Evolutionary conservation across 805 yeast species (phyloP), one percentile per base, ranked within the genome.

Genomic region (Cyberlindnera euphorbiae): DNA sequence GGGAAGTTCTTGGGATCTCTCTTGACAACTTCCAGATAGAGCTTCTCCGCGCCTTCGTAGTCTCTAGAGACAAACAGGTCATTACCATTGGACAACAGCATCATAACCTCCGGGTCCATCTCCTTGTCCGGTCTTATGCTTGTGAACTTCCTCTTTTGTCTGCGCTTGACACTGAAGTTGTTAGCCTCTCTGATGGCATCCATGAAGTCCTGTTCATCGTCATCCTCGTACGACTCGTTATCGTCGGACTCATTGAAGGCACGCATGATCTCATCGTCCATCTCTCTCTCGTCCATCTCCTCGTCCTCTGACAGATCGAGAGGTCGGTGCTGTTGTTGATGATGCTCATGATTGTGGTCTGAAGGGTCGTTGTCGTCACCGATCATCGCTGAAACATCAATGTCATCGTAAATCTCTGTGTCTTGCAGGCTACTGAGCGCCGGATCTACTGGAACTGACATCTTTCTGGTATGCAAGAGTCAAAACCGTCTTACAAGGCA

Each of bases 1-100:
- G 83, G 77, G 56, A 76, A 81, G 55, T 84, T 82, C 46, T 75
- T 74, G 11, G 85, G 80, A 53, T 88, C 96, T 36, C 78, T 67
- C 48, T 79, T 77, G 41, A 90, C 79, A 10, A 87, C 94, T 42
- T 76, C 85, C 46, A 67, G 63, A 58, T 72, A 89, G 33, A 71
- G 54, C 33, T 71, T 61, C 46, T 75, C 71, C 0, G 94, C 90
- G 1, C 62, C 67, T 21, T 69, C 73, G 14, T 73, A 67, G 49
- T 82, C 81, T 32, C 71, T 70, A 21, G 71, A 55, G 2, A 83
- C 95, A 65, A 80, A 88, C 0, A 87, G 84, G 47, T 80, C 88
- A 50, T 86, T 83, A 1, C 95, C 96, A 46, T 69, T 68, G 8
- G 90, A 78, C 16, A 86, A 57, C 36, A 79, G 53, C 26, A 67